Conservation (phyloP, 2,329 filamentous ascomycete genomes). For the Periconia sp. region DNA sequence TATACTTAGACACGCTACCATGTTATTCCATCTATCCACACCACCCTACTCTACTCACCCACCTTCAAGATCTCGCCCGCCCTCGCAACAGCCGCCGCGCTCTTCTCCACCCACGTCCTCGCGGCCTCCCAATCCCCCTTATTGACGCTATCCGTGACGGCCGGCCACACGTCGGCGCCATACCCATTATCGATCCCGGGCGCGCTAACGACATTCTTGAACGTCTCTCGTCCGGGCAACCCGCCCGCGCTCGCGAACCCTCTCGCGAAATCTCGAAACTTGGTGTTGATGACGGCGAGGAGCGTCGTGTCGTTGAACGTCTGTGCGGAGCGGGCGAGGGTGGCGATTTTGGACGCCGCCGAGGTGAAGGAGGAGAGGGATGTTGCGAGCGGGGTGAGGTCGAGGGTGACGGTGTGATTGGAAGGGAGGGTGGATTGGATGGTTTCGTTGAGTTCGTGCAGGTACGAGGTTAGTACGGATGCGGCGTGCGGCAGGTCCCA, state of each 20-base stretch:
- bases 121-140: constrained; percentile 13
- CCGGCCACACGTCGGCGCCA: constrained; percentile 21
- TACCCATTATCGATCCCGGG: constrained; percentile 28
- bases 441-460: constrained; percentile 21
- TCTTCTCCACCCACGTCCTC: constrained; percentile 20
- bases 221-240: constrained; percentile 19
- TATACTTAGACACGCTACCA: no score
- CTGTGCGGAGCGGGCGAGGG: constrained; percentile 9
- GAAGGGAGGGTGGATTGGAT: neutral
- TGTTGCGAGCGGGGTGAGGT: constrained; percentile 8
- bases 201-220: constrained; percentile 21
- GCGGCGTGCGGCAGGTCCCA: constrained; percentile 21
- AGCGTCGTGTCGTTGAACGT: constrained; percentile 14
- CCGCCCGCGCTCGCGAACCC: constrained; percentile 19
- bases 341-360: constrained; percentile 11
- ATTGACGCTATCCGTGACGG: constrained; percentile 19
- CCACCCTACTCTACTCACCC: no score
- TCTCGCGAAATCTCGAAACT: constrained; percentile 18
- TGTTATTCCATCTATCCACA: no score
- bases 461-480: constrained; percentile 16
- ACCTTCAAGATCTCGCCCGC: constrained; percentile 20
- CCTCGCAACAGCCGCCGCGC: constrained; percentile 13
- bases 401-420: constrained; percentile 6
- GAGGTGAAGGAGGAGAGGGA: constrained; percentile 17
- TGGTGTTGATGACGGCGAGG: constrained; percentile 19